Conservation (phyloP, 2,329 filamentous ascomycete species). For the Fusarium sp. region DNA sequence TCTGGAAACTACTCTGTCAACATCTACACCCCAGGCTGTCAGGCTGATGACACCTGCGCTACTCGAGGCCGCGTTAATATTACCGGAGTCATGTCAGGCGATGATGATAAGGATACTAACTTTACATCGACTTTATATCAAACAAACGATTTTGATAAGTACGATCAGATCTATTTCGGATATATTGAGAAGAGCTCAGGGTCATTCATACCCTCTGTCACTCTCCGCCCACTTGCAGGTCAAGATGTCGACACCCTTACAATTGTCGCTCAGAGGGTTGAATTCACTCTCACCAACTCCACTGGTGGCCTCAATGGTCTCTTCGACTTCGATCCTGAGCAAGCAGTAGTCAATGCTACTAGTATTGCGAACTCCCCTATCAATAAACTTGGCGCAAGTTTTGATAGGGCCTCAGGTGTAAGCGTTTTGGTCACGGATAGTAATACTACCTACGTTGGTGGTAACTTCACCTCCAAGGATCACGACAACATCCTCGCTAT, state of each 20-base stretch:
- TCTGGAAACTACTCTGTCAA: slow-evolving; percentile 92
- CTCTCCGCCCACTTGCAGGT: slow-evolving; percentile 72
- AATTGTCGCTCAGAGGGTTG: slow-evolving; percentile 88
- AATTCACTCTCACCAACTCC: slow-evolving; percentile 76
- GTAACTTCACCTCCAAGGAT: slow-evolving; percentile 77
- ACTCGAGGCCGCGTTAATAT: slow-evolving; percentile 84
- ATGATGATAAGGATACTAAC: slow-evolving; percentile 53
- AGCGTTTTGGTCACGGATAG: slow-evolving; percentile 71
- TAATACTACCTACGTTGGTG: slow-evolving; percentile 77
- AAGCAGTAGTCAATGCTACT: slow-evolving; percentile 60
- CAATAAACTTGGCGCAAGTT: slow-evolving; percentile 76
- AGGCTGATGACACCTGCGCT: slow-evolving; percentile 77
- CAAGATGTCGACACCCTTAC: slow-evolving; percentile 71
- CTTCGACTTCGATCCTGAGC: slow-evolving; percentile 81
- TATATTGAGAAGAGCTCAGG: slow-evolving; percentile 77
- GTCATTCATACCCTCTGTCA: slow-evolving; percentile 82
- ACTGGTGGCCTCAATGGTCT: slow-evolving; percentile 87
- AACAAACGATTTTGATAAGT: slow-evolving; percentile 96
- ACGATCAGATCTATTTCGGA: slow-evolving; percentile 89
- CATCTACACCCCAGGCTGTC: slow-evolving; percentile 91
- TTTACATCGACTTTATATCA: slow-evolving; percentile 76
- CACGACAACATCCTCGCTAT: slow-evolving; percentile 82
- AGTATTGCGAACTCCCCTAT: slow-evolving; percentile 77
- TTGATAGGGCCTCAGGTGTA: slow-evolving; percentile 73
- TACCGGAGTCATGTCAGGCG: slow-evolving; percentile 72